A percentile compares a stretch with the other conserved stretches of the same genome.
Conservation (phyloP, 139 green algal genomes). For the Deuterostichococcus epilithicus region DNA sequence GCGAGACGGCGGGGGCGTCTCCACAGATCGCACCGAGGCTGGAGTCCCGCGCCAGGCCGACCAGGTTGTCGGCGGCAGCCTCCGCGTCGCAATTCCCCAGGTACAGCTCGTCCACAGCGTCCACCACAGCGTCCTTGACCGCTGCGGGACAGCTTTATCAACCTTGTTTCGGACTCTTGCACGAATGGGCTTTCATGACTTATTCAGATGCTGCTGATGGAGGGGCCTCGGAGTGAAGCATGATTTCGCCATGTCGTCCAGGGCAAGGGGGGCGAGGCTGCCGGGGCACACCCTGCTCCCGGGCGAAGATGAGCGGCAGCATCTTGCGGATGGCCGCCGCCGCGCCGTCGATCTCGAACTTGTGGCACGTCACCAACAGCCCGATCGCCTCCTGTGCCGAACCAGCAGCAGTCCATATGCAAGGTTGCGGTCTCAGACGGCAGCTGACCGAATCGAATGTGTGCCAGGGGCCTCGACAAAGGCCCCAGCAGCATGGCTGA, state of each 20-base stretch:
- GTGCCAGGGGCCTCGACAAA: too few species aligned
- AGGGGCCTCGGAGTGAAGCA: too few species aligned
- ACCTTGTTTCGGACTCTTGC: too few species aligned
- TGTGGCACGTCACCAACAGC: conserved; percentile 63
- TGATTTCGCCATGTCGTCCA: background rate
- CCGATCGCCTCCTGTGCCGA: conserved; percentile 62
- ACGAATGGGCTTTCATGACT: too few species aligned
- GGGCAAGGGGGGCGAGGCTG: too few species aligned
- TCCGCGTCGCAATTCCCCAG: conserved; percentile 25
- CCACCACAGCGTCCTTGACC: conserved; percentile 63
- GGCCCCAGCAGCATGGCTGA: too few species aligned
- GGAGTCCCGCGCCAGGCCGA: conserved; percentile 49
- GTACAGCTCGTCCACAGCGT: conserved; percentile 68
- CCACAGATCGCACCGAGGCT: conserved; percentile 50
- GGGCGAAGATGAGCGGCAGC: conserved; percentile 83
- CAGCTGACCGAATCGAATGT: too few species aligned
- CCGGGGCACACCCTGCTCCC: conserved; percentile 49
- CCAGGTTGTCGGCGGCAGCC: conserved; percentile 48
- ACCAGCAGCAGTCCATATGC: too few species aligned
- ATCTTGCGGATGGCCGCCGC: conserved; percentile 52
- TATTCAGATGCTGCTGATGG: too few species aligned
- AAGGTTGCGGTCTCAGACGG: too few species aligned
- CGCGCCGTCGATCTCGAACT: conserved; percentile 52
- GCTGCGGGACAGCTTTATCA: too few species aligned
- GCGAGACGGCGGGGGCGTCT: too few species aligned